Percentiles rank a stretch among this genome's conserved stretches.
Conservation (phyloP, 805 yeast genomes). For the Candida michaelii region DNA sequence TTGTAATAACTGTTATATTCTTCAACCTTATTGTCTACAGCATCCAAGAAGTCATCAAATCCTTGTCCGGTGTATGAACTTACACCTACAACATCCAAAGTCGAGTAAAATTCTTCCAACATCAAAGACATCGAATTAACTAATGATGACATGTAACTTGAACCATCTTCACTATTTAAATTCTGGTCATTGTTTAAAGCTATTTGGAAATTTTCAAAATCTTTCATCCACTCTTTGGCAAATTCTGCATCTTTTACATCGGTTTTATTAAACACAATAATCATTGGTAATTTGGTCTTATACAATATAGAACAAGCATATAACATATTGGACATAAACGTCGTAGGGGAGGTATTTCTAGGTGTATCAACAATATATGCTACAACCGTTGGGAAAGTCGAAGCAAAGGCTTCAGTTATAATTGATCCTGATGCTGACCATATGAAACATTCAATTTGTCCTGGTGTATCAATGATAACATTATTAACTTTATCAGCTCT, state of each 20-base stretch:
- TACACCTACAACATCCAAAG: conserved; percentile 88
- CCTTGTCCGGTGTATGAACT: conserved; percentile 94
- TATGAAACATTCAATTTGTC: conserved; percentile 96
- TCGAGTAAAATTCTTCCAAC: conserved; percentile 94
- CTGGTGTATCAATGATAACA: conserved; percentile 94
- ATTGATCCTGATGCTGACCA: conserved; percentile 99
- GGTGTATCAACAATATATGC: conserved; percentile 98
- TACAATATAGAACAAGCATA: conserved; percentile 96
- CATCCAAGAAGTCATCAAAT: conserved; percentile 82
- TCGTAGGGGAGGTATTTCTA: conserved; percentile 88
- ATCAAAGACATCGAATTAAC: conserved; percentile 94
- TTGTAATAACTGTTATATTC: conserved; percentile 84
- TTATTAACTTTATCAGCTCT: conserved; percentile 57
- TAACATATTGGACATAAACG: conserved; percentile 97
- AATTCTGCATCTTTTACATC: conserved; percentile 83
- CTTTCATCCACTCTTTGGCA: conserved; percentile 97
- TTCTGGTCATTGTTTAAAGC: conserved; percentile 74
- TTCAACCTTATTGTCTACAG: conserved; percentile 81
- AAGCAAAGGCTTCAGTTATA: conserved; percentile 94
- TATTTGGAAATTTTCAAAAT: conserved; percentile 85
- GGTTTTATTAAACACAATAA: conserved; percentile 91
- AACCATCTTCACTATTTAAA: conserved; percentile 57
- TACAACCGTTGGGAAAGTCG: conserved; percentile 91
- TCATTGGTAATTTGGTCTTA: conserved; percentile 95
- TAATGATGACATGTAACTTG: conserved; percentile 87